Evolutionary conservation across 306 rosid genomes (phyloP).

Genomic region (Pterocarpus santalinus): DNA sequence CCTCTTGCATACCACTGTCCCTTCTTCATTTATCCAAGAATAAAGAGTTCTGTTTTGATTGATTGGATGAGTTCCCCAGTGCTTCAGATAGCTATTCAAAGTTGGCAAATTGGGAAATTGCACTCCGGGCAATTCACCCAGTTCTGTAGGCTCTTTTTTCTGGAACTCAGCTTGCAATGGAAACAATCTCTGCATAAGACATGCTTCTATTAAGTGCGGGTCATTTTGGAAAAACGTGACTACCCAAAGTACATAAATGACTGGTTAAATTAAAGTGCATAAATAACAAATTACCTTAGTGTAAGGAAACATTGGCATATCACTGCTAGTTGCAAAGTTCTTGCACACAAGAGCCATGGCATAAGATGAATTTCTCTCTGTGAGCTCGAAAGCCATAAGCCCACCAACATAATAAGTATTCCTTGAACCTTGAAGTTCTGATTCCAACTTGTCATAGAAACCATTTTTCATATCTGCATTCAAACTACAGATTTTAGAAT

Average conservation of each 20-base stretch:
- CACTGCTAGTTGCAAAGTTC: constrained; percentile 72
- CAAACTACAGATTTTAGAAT: constrained; percentile 43
- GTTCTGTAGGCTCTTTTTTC: constrained; percentile 52
- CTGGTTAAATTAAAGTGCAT: not conserved
- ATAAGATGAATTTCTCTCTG: constrained; percentile 95
- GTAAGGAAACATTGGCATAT: constrained; percentile 74
- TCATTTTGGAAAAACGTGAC: constrained; percentile 16
- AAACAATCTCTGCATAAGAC: constrained; percentile 73
- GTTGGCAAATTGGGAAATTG: constrained; percentile 74
- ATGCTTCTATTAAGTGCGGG: constrained; percentile 37
- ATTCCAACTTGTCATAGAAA: constrained; percentile 84
- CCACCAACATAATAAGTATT: constrained; percentile 91
- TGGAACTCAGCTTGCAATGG: constrained; percentile 60
- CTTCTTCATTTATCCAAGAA: constrained; percentile 90
- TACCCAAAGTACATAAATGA: constrained; percentile 1
- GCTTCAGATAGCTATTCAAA: constrained; percentile 78
- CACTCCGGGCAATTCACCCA: constrained; percentile 71
- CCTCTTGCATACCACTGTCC: constrained; percentile 60
- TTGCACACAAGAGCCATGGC: constrained; percentile 90
- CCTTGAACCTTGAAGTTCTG: constrained; percentile 81
- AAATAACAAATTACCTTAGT: constrained; percentile 66
- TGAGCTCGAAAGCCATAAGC: constrained; percentile 96
- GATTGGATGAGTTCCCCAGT: constrained; percentile 76
- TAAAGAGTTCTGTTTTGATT: constrained; percentile 73
- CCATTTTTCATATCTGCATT: constrained; percentile 85